These are phyloP conservation scores for Eucommia ulmoides DNA, from an alignment of 257 asterid species.

Conservation along the genomic window DNA sequence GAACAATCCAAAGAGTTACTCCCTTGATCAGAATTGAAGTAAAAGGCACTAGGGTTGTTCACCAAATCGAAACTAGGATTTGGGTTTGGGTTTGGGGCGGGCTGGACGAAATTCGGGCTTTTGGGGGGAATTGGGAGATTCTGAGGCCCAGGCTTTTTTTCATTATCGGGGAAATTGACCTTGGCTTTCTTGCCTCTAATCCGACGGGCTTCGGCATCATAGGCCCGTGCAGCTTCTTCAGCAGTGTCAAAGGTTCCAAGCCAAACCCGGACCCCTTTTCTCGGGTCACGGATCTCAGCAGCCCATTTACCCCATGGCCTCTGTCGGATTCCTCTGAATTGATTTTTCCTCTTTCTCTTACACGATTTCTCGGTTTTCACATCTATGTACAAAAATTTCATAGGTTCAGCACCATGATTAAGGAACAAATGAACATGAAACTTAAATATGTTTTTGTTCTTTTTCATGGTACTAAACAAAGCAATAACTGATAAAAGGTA, in stretches of 20 bases:
- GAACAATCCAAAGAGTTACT: conserved; percentile 78
- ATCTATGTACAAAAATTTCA: not conserved
- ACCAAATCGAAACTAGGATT: conserved; percentile 7
- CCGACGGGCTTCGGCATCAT: conserved; percentile 20
- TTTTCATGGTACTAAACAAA: too few relatives aligned
- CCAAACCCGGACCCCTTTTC: conserved; percentile 20
- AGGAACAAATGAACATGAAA: too few relatives aligned
- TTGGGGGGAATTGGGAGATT: conserved; percentile 17
- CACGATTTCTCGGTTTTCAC: not conserved
- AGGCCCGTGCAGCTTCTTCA: conserved; percentile 17
- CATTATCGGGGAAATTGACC: conserved; percentile 23
- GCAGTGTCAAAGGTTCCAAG: conserved; percentile 18
- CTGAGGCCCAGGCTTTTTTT: too few relatives aligned
- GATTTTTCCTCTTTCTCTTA: conserved; percentile 19
- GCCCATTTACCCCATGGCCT: conserved; percentile 34
- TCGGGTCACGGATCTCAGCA: conserved; percentile 23
- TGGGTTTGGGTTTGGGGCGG: conserved; percentile 6
- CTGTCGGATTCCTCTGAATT: conserved; percentile 23
- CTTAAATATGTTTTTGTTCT: too few relatives aligned
- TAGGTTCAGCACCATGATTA: not conserved
- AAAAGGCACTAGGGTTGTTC: conserved; percentile 26
- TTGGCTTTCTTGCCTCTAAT: conserved; percentile 25
- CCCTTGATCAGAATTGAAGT: conserved; percentile 73
- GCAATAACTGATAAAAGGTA: too few relatives aligned
- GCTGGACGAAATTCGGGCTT: conserved; percentile 5